phyloP scores from a whole-genome alignment of 2,329 filamentous ascomycete genomes.

The Penicillium sp. region DNA sequence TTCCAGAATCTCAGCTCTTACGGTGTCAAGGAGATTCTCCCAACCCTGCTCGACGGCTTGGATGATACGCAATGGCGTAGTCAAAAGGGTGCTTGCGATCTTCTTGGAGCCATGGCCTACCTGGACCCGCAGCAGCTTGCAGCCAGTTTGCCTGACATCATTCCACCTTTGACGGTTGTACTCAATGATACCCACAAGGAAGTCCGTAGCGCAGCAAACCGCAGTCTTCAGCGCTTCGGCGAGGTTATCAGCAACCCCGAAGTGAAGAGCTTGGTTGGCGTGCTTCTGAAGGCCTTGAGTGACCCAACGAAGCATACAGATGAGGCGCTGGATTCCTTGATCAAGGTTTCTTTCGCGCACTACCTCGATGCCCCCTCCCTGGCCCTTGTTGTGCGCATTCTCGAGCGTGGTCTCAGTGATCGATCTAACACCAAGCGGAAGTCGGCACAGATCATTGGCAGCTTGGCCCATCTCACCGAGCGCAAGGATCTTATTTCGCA shows the following conservation, averaged over 20 bases:
- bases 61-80: constrained; percentile 97
- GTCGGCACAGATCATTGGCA: constrained; percentile 95
- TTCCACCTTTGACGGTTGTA: constrained; percentile 88
- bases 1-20: constrained; percentile 92
- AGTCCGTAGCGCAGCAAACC: constrained; percentile 85
- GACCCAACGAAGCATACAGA: constrained; percentile 98
- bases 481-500: constrained; percentile 90
- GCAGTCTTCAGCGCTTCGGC: constrained; percentile 94
- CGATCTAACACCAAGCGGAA: constrained; percentile 95
- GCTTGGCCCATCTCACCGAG: constrained; percentile 92
- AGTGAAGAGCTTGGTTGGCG: constrained; percentile 85
- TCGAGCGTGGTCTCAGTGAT: constrained; percentile 87
- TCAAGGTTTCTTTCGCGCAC: constrained; percentile 98
- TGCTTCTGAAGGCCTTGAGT: constrained; percentile 92
- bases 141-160: constrained; percentile 89
- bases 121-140: constrained; percentile 93
- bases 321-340: constrained; percentile 85
- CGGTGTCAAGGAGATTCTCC: constrained; percentile 90
- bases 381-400: constrained; percentile 88
- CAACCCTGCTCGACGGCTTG: constrained; percentile 83
- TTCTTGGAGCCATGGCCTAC: constrained; percentile 97
- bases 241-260: constrained; percentile 98
- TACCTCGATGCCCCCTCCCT: constrained; percentile 97
- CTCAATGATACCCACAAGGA: constrained; percentile 98
- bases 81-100: constrained; percentile 96